Base-by-base conservation (phyloP, 495 filamentous ascomycete species). In the Echria macrotheca region DNA sequence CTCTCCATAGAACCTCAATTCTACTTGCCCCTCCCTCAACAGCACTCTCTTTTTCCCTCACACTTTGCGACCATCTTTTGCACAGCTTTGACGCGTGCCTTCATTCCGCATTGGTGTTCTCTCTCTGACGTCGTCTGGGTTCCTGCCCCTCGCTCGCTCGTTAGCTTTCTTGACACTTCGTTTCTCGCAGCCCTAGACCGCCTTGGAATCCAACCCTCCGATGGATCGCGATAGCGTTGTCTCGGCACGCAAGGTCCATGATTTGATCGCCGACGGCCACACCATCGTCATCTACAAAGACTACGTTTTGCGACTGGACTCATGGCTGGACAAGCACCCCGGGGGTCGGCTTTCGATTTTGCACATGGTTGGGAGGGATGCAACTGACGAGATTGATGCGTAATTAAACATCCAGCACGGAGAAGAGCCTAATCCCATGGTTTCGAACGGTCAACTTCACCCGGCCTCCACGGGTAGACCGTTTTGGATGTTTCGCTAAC, bases 341-440 rank as follows among this genome's bases (percentile, higher is more conserved):
- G 73, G 73, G 11, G 73, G 73, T 17, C 51, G 59, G 2, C 44
- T 74, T 23, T 67, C 69, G 1, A 70, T 77, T 35, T 48, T 68
- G 54, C 73, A 77, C 54, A 75, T 75, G 71, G 64, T 76, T 2
- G 73, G 73, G 25, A 67, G 63, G 57, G 73, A 77, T 63, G 71
- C 71, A 41, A 75, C 73, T 21, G 70, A 75, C 55, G 73, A 77
- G 60, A 74, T 77, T 42, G 70, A 67, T 36, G 66, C 68, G 72
- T 66, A 58, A n/a, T n/a, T n/a, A n/a, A 49, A 33, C 54, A 38
- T 36, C 5, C 26, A 29, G 9, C 18, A 15, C 38, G 14, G 23
- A n/a, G 31, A 23, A n/a, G 28, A 11, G 14, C 44, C 36, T 17
- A 39, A 39, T 39, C 17, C n/a, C 7, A 17, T 39, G 14, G 14